A percentile compares a stretch with the other conserved stretches of the same genome.
Evolutionary conservation across 805 yeast species (phyloP).

Genomic region (Isabelozyma pseudorhagii): DNA sequence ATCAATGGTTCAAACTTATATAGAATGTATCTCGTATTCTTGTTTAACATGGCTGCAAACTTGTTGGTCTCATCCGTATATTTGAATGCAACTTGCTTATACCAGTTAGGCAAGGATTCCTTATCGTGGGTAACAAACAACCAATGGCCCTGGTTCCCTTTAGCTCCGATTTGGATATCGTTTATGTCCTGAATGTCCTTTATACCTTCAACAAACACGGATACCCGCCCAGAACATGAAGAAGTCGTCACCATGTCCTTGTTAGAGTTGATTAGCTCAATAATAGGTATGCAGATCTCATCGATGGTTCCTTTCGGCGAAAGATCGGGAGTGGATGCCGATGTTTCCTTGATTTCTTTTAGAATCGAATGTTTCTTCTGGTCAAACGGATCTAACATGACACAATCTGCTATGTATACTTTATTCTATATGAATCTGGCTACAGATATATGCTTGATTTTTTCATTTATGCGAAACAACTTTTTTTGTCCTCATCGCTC

Average conservation of each 20-base stretch:
- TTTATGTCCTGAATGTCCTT: slow-evolving; percentile 30
- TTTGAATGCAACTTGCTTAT: slow-evolving; percentile 25
- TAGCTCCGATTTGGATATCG: slow-evolving; percentile 60
- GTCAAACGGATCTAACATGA: slow-evolving; percentile 53
- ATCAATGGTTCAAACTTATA: slow-evolving; percentile 86
- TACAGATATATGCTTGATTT: neutral
- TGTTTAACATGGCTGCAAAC: slow-evolving; percentile 1
- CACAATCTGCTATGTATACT: neutral
- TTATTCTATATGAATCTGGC: neutral
- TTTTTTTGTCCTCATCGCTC: slow-evolving; percentile 17
- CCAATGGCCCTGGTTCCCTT: slow-evolving; percentile 86
- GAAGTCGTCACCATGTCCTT: slow-evolving; percentile 79
- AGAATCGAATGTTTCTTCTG: slow-evolving; percentile 61
- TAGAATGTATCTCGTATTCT: slow-evolving; percentile 52
- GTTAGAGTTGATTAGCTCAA: slow-evolving; percentile 60
- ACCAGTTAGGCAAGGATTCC: slow-evolving; percentile 47
- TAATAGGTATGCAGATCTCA: slow-evolving; percentile 66
- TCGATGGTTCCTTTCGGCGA: slow-evolving; percentile 92
- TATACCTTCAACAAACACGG: slow-evolving; percentile 75
- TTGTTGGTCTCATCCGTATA: slow-evolving; percentile 2
- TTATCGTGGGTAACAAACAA: slow-evolving; percentile 72
- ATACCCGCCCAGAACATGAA: slow-evolving; percentile 83
- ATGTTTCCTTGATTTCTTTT: slow-evolving; percentile 46
- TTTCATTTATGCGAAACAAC: slow-evolving; percentile 36
- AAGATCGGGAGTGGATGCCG: slow-evolving; percentile 50